Evolutionary conservation across 139 green algal genomes (phyloP).

Genomic region (Diplosphaera chodatii): DNA sequence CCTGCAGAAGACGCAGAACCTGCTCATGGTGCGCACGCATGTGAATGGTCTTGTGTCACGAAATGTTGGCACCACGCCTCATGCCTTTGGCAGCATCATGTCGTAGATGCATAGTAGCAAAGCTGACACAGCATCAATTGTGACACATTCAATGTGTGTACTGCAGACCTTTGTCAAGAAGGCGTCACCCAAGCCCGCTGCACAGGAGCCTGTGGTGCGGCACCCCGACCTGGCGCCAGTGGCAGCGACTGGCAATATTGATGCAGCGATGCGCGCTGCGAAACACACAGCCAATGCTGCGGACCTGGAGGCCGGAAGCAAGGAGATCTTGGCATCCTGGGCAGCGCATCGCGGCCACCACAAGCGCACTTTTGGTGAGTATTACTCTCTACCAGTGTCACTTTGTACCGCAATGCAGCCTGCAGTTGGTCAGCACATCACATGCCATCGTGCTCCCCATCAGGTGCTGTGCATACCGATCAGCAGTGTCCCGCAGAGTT

Average conservation of each 20-base stretch:
- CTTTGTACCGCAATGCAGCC: too few relatives aligned
- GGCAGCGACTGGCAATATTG: not conserved
- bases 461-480: too few relatives aligned
- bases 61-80: too few relatives aligned
- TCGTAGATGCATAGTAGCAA: too few relatives aligned
- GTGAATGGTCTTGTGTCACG: too few relatives aligned
- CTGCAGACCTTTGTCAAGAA: not conserved
- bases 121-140: too few relatives aligned
- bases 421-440: too few relatives aligned
- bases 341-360: not conserved
- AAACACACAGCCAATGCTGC: not conserved
- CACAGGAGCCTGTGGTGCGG: not conserved
- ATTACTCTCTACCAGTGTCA: too few relatives aligned
- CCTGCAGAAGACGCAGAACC: constrained; percentile 38
- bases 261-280: not conserved
- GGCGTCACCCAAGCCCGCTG: not conserved
- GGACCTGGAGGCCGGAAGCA: not conserved
- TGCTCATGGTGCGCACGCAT: constrained; percentile 39
- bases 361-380: not conserved
- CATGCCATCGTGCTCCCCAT: too few relatives aligned
- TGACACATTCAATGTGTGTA: too few relatives aligned
- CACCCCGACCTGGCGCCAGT: constrained; percentile 4
- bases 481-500: too few relatives aligned
- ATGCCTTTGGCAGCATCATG: too few relatives aligned
- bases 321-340: not conserved